phyloP scores from a whole-genome alignment of 371 early-diverging fungal genomes.

The Mucor piriformis region DNA sequence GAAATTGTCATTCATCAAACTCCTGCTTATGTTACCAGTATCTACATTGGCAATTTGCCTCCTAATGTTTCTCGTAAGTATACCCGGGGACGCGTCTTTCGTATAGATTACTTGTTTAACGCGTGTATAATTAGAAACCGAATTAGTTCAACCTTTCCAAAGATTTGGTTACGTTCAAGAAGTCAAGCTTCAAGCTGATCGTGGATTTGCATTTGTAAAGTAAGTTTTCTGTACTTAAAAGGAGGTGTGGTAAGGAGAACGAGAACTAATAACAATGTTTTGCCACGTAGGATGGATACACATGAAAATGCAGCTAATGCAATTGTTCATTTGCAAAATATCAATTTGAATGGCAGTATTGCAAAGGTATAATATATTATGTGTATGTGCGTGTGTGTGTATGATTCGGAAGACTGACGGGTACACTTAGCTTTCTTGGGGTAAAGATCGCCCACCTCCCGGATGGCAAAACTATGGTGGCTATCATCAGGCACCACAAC shows the following conservation, averaged over 20 bases:
- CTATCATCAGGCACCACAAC: slow-evolving; percentile 16
- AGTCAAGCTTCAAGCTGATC: slow-evolving; percentile 84
- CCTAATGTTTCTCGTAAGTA: slow-evolving; percentile 45
- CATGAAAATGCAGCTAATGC: slow-evolving; percentile 91
- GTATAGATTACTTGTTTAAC: background rate
- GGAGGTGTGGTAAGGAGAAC: background rate
- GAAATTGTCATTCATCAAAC: slow-evolving; percentile 76
- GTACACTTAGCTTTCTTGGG: slow-evolving; percentile 75
- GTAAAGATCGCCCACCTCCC: slow-evolving; percentile 71
- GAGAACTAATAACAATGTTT: background rate
- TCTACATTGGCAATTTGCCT: slow-evolving; percentile 87
- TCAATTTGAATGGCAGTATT: slow-evolving; percentile 72
- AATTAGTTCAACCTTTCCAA: slow-evolving; percentile 59
- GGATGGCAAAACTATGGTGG: slow-evolving; percentile 30
- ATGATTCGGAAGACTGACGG: background rate
- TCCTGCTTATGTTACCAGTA: slow-evolving; percentile 81
- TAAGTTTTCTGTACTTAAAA: slow-evolving; percentile 20
- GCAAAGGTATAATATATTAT: slow-evolving; percentile 40
- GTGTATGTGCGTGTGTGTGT: too few species aligned
- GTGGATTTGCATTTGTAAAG: slow-evolving; percentile 91
- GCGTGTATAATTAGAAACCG: slow-evolving; percentile 33
- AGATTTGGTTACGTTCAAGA: slow-evolving; percentile 79
- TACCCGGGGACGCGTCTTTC: too few species aligned
- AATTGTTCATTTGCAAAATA: slow-evolving; percentile 79
- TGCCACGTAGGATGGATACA: slow-evolving; percentile 69